Percentiles rank a stretch among this genome's conserved stretches.
phyloP scores from a whole-genome alignment of 176 grass and related monocot species.

The Saccharum spontaneum region DNA sequence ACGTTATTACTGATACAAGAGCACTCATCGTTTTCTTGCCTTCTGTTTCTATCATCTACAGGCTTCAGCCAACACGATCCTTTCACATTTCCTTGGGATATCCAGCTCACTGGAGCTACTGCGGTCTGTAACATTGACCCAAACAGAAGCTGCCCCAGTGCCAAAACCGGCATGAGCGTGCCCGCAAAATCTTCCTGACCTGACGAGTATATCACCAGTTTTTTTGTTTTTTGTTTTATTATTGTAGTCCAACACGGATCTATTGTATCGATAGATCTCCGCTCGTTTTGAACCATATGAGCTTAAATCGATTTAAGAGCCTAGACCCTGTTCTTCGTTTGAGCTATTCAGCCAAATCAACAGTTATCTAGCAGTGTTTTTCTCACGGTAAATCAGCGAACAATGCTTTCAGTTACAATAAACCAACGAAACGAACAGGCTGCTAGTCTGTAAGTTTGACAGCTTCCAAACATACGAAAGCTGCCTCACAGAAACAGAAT shows the following conservation, averaged over 20 bases:
- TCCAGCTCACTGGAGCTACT: constrained; percentile 74
- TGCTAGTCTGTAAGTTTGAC: background rate
- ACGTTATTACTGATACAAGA: background rate
- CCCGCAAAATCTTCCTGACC: background rate
- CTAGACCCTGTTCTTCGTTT: too few species aligned
- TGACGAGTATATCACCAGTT: background rate
- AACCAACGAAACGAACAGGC: too few species aligned
- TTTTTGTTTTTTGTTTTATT: background rate
- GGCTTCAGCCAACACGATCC: constrained; percentile 87
- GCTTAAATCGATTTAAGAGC: background rate
- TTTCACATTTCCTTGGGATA: constrained; percentile 88
- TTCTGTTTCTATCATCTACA: constrained; percentile 25
- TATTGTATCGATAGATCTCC: background rate
- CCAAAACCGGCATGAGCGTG: constrained; percentile 48
- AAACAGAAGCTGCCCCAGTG: constrained; percentile 38
- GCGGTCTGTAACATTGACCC: constrained; percentile 59
- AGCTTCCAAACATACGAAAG: background rate
- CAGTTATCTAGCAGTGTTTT: too few species aligned
- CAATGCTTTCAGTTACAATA: too few species aligned
- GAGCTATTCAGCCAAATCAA: too few species aligned
- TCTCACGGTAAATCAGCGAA: too few species aligned
- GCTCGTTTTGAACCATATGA: background rate
- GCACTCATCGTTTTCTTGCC: background rate
- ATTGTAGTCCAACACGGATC: background rate
- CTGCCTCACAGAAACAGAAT: background rate